Conservation (phyloP, 257 asterid species). For the Linderniella brevidens region DNA sequence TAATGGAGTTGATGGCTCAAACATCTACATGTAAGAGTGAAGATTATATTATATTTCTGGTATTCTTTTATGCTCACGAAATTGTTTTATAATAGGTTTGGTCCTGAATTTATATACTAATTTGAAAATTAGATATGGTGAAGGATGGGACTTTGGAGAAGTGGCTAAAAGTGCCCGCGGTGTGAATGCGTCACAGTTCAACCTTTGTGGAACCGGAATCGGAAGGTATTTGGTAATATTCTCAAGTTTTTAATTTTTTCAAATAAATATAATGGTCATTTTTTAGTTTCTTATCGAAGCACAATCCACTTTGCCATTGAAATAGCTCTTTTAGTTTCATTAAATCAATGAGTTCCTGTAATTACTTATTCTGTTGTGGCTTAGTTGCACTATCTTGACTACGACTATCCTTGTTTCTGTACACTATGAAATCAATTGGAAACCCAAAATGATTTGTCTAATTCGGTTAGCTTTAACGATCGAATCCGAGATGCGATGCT, state of each 20-base stretch:
- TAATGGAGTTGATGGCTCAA: constrained; percentile 72
- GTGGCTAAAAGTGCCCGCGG: constrained; percentile 87
- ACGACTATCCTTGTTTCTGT: not conserved
- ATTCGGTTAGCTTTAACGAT: constrained; percentile 66
- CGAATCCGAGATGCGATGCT: constrained; percentile 88
- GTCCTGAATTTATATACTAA: not conserved
- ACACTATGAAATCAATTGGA: not conserved
- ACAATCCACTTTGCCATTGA: too few relatives aligned
- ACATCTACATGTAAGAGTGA: constrained; percentile 52
- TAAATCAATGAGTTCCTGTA: too few relatives aligned
- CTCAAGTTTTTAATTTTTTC: constrained; percentile 4
- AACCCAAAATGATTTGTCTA: not conserved
- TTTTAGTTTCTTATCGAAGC: too few relatives aligned
- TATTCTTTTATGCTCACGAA: too few relatives aligned
- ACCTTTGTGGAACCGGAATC: constrained; percentile 67
- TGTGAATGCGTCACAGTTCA: constrained; percentile 75
- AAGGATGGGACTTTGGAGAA: constrained; percentile 99
- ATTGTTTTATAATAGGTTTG: not conserved
- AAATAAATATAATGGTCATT: too few relatives aligned
- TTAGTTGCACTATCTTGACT: not conserved
- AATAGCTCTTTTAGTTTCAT: too few relatives aligned
- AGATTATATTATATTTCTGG: not conserved
- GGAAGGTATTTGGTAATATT: constrained; percentile 45
- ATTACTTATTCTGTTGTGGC: too few relatives aligned
- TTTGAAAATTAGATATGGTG: constrained; percentile 61